Evolutionary conservation across 192 early-diverging fungal genomes (phyloP).

Genomic region (Coemansia sp.): DNA sequence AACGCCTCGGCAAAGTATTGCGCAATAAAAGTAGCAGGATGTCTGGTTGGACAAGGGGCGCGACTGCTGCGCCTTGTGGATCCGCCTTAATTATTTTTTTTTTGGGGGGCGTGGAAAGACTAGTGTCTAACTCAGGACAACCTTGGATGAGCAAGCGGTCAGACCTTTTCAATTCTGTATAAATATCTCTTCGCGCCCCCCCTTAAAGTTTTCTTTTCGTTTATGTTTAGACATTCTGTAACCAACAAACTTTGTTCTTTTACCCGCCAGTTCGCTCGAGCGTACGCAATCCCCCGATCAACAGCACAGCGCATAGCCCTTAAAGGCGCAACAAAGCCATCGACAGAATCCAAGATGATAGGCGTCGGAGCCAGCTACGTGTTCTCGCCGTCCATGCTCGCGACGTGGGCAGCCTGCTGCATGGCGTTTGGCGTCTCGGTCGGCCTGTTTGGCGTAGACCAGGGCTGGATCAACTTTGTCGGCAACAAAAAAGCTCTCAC

Average conservation of each 20-base stretch:
- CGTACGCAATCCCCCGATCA: constrained; percentile 46
- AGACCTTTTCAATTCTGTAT: background rate
- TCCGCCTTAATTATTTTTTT: background rate
- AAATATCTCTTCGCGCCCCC: background rate
- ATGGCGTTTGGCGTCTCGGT: constrained; percentile 41
- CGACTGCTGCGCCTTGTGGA: background rate
- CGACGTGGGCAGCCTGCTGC: constrained; percentile 48
- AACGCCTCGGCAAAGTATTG: background rate
- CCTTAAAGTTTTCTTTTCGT: background rate
- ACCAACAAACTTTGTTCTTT: background rate
- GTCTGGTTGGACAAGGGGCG: background rate
- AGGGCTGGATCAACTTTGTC: constrained; percentile 45
- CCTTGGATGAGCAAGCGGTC: background rate
- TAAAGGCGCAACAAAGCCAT: background rate
- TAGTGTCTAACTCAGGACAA: background rate
- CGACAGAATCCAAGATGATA: constrained; percentile 5
- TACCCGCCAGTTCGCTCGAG: constrained; percentile 12
- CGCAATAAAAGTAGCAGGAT: background rate
- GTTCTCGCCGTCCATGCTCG: constrained; percentile 49
- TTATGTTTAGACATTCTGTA: background rate
- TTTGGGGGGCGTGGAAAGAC: too few species aligned
- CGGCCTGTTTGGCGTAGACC: constrained; percentile 30
- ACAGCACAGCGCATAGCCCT: constrained; percentile 21
- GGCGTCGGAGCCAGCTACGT: constrained; percentile 20
- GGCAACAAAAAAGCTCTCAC: background rate